Evolutionary conservation across 257 asterid genomes (phyloP).

Genomic region (Solanum peruvianum): DNA sequence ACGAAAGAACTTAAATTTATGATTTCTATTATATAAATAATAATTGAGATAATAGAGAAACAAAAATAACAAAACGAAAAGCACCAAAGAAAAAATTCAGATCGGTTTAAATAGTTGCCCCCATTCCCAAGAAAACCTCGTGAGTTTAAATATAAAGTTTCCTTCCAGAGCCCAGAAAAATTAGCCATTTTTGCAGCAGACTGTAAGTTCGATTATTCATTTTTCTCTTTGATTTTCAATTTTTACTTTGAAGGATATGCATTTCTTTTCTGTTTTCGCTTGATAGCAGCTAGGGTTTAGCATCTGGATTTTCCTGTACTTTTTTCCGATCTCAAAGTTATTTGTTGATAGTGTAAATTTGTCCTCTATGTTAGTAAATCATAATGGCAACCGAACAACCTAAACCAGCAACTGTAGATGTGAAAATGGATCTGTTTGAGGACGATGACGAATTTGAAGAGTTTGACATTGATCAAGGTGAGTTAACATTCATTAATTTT

Average conservation of each 20-base stretch:
- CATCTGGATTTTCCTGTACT: background rate
- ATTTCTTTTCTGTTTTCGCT: background rate
- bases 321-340: background rate
- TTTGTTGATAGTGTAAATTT: background rate
- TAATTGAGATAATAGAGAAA: no score
- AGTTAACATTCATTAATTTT: background rate
- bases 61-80: no score
- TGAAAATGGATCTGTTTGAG: slow-evolving; percentile 67
- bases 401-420: slow-evolving; percentile 49
- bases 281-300: background rate
- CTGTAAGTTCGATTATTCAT: background rate
- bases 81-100: no score
- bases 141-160: background rate
- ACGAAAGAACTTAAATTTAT: no score
- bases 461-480: slow-evolving; percentile 62
- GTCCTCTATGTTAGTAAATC: background rate
- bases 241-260: background rate
- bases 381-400: slow-evolving; percentile 67
- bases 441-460: slow-evolving; percentile 90
- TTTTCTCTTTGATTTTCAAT: background rate
- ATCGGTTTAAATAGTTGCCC: background rate
- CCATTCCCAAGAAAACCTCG: background rate
- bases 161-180: background rate
- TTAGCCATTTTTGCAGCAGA: background rate
- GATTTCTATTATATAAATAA: no score